Percentiles rank a stretch among this genome's conserved stretches.
phyloP scores from a whole-genome alignment of 2,329 filamentous ascomycete species.

The Tolypocladium ovalisporum region DNA sequence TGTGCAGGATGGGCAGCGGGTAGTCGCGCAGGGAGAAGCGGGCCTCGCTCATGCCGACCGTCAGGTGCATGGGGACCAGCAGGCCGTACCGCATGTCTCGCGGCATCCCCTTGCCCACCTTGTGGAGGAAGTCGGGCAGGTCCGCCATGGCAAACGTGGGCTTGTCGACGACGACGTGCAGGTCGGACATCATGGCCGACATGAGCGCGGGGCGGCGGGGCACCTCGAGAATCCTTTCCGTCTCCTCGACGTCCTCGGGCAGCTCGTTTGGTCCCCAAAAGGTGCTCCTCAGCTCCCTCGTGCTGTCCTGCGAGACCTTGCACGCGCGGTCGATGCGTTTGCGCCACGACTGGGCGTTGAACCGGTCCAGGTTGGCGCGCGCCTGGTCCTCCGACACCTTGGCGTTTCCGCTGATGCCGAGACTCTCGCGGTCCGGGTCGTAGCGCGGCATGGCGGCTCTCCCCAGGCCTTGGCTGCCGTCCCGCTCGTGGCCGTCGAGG shows the following conservation, averaged over 20 bases:
- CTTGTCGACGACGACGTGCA: constrained; percentile 80
- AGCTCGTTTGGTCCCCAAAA: constrained; percentile 78
- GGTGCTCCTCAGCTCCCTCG: constrained; percentile 65
- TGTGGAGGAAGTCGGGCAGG: constrained; percentile 73
- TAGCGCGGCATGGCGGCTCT: constrained; percentile 50
- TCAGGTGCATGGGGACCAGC: constrained; percentile 79
- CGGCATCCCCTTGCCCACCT: constrained; percentile 94
- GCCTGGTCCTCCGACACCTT: constrained; percentile 70
- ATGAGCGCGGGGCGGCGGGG: constrained; percentile 77
- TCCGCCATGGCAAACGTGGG: constrained; percentile 80
- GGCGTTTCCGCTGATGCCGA: constrained; percentile 58
- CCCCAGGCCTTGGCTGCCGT: constrained; percentile 14
- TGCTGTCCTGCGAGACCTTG: constrained; percentile 56
- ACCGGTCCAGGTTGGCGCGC: constrained; percentile 58
- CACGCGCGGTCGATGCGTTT: constrained; percentile 73
- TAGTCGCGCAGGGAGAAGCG: constrained; percentile 85
- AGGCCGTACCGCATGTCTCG: constrained; percentile 82
- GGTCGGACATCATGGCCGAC: constrained; percentile 68
- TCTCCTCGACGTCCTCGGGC: constrained; percentile 71
- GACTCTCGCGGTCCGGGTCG: constrained; percentile 60
- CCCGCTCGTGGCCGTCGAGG: constrained; percentile 31
- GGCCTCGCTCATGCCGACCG: constrained; percentile 83
- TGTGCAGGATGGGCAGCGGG: constrained; percentile 81
- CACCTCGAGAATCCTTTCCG: constrained; percentile 75
- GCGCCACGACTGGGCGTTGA: constrained; percentile 90